These are phyloP conservation scores for Clonostachys solani DNA, from an alignment of 2,329 filamentous ascomycete species.

Conservation along the genomic window DNA sequence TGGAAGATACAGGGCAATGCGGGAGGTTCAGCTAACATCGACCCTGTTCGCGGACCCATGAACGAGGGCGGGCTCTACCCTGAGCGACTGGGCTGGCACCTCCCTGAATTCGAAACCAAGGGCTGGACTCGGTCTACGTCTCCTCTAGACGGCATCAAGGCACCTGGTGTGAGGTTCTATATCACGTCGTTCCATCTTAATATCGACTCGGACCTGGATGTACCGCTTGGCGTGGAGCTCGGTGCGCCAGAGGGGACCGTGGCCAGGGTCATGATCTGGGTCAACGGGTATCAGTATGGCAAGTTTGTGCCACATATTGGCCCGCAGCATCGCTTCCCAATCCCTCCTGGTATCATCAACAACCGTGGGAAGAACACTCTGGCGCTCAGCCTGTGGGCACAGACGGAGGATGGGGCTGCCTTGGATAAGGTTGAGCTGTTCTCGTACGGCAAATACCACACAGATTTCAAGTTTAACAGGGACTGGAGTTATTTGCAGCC, in stretches of 20 bases:
- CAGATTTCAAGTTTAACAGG: no score
- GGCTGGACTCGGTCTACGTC: slow-evolving; percentile 34
- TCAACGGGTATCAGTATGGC: slow-evolving; percentile 67
- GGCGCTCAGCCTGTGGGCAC: slow-evolving; percentile 60
- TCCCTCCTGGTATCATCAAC: slow-evolving; percentile 64
- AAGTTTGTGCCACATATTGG: slow-evolving; percentile 56
- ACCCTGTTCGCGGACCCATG: slow-evolving; percentile 50
- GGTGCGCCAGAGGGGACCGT: slow-evolving; percentile 27
- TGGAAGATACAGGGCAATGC: slow-evolving; percentile 64
- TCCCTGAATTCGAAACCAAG: slow-evolving; percentile 42
- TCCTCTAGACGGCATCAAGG: slow-evolving; percentile 35
- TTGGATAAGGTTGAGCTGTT: no score
- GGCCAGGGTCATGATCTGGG: slow-evolving; percentile 53
- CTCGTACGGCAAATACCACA: no score
- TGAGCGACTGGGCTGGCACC: slow-evolving; percentile 52
- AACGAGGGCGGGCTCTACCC: slow-evolving; percentile 56
- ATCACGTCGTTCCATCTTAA: slow-evolving; percentile 47
- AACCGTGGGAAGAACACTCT: slow-evolving; percentile 64
- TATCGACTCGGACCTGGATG: slow-evolving; percentile 46
- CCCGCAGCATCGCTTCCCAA: slow-evolving; percentile 62
- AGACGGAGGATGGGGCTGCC: neutral
- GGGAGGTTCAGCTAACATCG: slow-evolving; percentile 53
- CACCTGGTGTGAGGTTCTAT: slow-evolving; percentile 50
- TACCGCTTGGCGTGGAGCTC: slow-evolving; percentile 51
- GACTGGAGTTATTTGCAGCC: no score